phyloP scores from a whole-genome alignment of 139 green algal genomes.

The Closterium sp. region DNA sequence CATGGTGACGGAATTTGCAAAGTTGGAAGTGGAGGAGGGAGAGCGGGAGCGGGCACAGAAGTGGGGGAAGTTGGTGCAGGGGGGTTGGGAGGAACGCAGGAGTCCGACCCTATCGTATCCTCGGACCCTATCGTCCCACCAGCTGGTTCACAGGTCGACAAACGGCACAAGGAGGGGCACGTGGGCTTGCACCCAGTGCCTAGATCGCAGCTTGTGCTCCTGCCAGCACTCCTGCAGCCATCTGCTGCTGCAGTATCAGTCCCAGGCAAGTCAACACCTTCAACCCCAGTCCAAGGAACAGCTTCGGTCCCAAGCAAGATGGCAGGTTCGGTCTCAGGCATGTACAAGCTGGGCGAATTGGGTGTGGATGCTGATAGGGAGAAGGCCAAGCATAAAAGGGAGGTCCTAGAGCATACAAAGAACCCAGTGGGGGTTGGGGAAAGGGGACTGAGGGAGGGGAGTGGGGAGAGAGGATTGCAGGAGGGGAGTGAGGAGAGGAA shows the following conservation, averaged over 20 bases:
- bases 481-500: not conserved
- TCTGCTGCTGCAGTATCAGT: not conserved
- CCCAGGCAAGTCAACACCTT: too few species aligned
- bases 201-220: not conserved
- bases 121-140: not conserved
- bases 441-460: not conserved
- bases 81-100: not conserved
- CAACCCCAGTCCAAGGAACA: not conserved
- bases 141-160: not conserved
- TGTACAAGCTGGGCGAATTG: not conserved
- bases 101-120: not conserved
- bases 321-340: not conserved
- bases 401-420: not conserved
- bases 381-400: not conserved
- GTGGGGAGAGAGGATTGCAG: not conserved
- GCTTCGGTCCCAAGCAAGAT: not conserved
- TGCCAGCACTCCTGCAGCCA: not conserved
- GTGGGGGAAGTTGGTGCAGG: not conserved
- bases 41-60: not conserved
- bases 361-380: not conserved
- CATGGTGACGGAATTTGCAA: too few species aligned
- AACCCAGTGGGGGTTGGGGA: not conserved
- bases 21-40: too few species aligned
- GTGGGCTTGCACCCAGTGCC: not conserved
- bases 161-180: not conserved